These are phyloP conservation scores for Tetradesmus obliquus DNA, from an alignment of 139 green algal genomes.

Conservation along the genomic window DNA sequence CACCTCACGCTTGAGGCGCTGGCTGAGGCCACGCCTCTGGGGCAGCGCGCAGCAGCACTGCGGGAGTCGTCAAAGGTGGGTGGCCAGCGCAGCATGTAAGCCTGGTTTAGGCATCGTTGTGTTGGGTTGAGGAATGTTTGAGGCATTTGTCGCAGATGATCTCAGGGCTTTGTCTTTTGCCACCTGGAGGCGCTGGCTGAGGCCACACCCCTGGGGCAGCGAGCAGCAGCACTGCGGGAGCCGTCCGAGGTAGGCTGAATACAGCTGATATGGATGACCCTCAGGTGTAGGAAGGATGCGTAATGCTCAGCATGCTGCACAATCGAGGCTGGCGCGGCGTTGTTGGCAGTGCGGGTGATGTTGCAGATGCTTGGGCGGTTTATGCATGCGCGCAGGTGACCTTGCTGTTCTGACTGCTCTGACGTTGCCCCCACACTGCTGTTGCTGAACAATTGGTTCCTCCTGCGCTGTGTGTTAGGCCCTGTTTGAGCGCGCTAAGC, in stretches of 20 bases:
- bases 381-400: background rate
- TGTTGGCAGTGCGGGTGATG: too few species aligned
- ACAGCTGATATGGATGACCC: too few species aligned
- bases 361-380: too few species aligned
- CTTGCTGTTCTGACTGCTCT: background rate
- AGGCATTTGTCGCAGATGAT: slow-evolving; percentile 36
- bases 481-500: slow-evolving; percentile 28
- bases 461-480: slow-evolving; percentile 3
- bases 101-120: background rate
- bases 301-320: too few species aligned
- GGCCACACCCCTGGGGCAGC: slow-evolving; percentile 52
- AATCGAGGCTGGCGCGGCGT: too few species aligned
- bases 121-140: background rate
- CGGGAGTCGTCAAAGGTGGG: slow-evolving; percentile 44
- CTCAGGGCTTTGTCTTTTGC: slow-evolving; percentile 59
- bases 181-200: slow-evolving; percentile 73
- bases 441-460: background rate
- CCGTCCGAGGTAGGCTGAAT: slow-evolving; percentile 18
- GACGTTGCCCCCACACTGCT: background rate
- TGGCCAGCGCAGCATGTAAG: too few species aligned
- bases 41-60: slow-evolving; percentile 54
- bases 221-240: slow-evolving; percentile 49
- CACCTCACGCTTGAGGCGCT: slow-evolving; percentile 71
- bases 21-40: slow-evolving; percentile 57
- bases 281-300: too few species aligned